Percentiles rank a stretch among this genome's conserved stretches.
Evolutionary conservation across 2,329 filamentous ascomycete genomes (phyloP).

Genomic region (Thielaviopsis populi): DNA sequence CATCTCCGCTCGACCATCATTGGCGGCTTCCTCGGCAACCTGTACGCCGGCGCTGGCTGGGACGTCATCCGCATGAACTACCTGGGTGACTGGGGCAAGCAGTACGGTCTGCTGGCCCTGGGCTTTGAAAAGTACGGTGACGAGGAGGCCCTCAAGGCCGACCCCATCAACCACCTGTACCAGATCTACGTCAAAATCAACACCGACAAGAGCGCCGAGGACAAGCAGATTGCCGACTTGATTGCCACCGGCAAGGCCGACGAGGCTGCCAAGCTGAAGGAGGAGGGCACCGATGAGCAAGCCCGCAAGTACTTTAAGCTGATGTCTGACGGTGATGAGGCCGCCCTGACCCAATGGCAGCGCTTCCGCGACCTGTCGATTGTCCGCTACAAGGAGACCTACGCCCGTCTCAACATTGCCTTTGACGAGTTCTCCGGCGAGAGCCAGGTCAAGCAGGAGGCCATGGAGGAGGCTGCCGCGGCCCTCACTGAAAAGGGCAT

Average conservation of each 20-base stretch:
- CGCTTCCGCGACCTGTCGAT: conserved; percentile 54
- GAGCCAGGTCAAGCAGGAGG: conserved; percentile 51
- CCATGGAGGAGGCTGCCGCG: conserved; percentile 49
- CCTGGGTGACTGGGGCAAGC: conserved; percentile 69
- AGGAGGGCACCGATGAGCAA: conserved; percentile 53
- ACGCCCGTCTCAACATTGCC: conserved; percentile 53
- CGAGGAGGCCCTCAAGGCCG: conserved; percentile 52
- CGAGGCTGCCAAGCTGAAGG: conserved; percentile 28
- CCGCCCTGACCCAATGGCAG: conserved; percentile 47
- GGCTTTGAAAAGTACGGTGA: conserved; percentile 62
- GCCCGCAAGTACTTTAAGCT: conserved; percentile 57
- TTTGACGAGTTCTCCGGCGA: conserved; percentile 65
- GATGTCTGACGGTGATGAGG: conserved; percentile 52
- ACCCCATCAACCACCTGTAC: conserved; percentile 71
- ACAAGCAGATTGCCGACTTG: conserved; percentile 45
- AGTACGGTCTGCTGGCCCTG: conserved; percentile 57
- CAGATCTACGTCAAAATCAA: conserved; percentile 73
- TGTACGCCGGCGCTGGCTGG: conserved; percentile 58
- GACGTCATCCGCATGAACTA: conserved; percentile 63
- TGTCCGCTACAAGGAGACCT: conserved; percentile 50
- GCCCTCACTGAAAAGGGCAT: conserved; percentile 49
- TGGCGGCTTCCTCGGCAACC: conserved; percentile 58
- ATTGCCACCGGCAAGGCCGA: conserved; percentile 31
- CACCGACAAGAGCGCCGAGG: conserved; percentile 48
- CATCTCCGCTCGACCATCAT: conserved; percentile 69